These are phyloP conservation scores for Geotrichum citri-aurantii DNA, from an alignment of 1,139 yeast species.

Conservation along the genomic window DNA sequence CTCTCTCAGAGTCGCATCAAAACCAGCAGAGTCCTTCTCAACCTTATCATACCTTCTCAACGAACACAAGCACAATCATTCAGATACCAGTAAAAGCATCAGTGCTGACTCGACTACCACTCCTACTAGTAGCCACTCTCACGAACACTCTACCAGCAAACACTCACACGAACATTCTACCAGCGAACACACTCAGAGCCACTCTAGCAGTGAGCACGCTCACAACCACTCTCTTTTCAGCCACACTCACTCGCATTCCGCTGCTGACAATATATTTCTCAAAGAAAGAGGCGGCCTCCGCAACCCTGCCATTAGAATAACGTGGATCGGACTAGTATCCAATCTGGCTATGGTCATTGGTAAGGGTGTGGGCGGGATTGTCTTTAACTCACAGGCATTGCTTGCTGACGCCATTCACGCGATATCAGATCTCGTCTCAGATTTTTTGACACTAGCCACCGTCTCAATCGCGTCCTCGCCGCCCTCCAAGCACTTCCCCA, in stretches of 20 bases:
- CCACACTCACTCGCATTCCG: constrained; percentile 31
- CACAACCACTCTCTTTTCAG: constrained; percentile 22
- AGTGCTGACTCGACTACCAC: background rate
- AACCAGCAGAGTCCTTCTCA: background rate
- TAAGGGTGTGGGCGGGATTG: constrained; percentile 83
- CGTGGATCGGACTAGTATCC: constrained; percentile 82
- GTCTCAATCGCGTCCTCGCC: constrained; percentile 68
- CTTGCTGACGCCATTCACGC: constrained; percentile 94
- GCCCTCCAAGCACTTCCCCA: constrained; percentile 65
- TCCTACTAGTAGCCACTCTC: constrained; percentile 26
- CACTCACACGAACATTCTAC: constrained; percentile 28
- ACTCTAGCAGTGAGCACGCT: constrained; percentile 21
- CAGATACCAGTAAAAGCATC: constrained; percentile 19
- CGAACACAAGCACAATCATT: constrained; percentile 21
- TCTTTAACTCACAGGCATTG: constrained; percentile 90
- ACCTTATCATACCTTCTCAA: background rate
- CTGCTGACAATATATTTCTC: constrained; percentile 29
- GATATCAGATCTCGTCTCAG: constrained; percentile 81
- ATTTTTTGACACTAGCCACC: constrained; percentile 80
- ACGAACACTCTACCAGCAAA: constrained; percentile 23
- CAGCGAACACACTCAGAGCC: no score
- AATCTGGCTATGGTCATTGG: constrained; percentile 82
- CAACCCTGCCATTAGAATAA: constrained; percentile 88
- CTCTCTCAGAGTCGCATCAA: background rate
- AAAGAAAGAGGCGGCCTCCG: constrained; percentile 35